Base-by-base conservation (phyloP, 331 rosid genomes). In the Quercus lobata region DNA sequence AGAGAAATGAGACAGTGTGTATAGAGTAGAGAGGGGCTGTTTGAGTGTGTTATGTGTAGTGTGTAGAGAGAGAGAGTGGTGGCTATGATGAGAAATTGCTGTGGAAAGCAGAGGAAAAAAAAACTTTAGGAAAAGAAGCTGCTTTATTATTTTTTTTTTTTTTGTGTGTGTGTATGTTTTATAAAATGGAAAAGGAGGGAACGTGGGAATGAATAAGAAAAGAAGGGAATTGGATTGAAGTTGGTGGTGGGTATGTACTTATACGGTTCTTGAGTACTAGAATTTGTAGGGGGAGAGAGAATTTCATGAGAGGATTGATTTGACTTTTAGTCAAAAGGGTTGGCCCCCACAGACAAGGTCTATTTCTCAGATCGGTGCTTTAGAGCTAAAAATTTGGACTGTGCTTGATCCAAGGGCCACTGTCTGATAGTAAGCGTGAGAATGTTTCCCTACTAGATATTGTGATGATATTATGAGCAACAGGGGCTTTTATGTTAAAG, bases 371-470 rank as follows among this genome's bases (percentile, higher is more conserved):
- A 90, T 87, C 90, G 95, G 90, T 90, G 93, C 88, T 81, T 74
- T 15, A 46, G 53, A 57, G 10, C 60, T 73, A 57, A 77, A 44
- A 49, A 69, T 3, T 71, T 74, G 80, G 57, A 2, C 11, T 62
- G 85, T 89, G 90, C 25, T 76, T 79, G 91, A 92, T 94, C 96
- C 92, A 80, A 86, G 88, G 84, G 90, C 84, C 89, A 80, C 76
- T 79, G 54, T 90, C 81, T 91, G 94, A 92, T 94, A 92, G 95
- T 61, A 77, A 85, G 97, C 94, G 91, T 94, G 97, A 84, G 91
- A 91, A 91, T 87, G 92, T 84, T 72, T 74, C 83, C 61, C 24
- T 21, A 3, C 14, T 19, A 12, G 55, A 71, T 72, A 11, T 57
- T 53, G 53, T 56, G 46, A 34, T 7, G 27, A 19, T 37, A 65